These are phyloP conservation scores for Trichoderma sp. DNA, from an alignment of 2,329 filamentous ascomycete genomes.

Conservation along the genomic window DNA sequence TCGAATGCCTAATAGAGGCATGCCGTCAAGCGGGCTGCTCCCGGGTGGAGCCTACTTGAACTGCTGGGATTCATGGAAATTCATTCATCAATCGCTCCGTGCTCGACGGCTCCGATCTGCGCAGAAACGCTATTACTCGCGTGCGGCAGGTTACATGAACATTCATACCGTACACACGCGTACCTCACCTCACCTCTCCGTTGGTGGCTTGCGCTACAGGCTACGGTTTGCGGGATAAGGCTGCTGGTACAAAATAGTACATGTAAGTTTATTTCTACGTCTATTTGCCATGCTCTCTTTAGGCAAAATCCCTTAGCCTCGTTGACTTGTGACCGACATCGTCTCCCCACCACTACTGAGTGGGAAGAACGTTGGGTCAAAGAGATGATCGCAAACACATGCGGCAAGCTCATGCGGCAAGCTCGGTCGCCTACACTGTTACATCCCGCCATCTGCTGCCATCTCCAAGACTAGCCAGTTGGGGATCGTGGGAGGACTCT, in stretches of 20 bases:
- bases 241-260: background rate
- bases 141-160: background rate
- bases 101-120: background rate
- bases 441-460: slow-evolving; percentile 23
- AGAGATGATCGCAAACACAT: background rate
- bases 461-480: slow-evolving; percentile 61
- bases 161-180: background rate
- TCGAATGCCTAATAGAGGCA: background rate
- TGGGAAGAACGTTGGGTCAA: background rate
- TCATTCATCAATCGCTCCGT: slow-evolving; percentile 17
- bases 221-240: background rate
- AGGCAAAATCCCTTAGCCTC: background rate
- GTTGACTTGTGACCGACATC: background rate
- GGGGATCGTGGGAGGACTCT: slow-evolving; percentile 57
- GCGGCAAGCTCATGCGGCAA: slow-evolving; percentile 3
- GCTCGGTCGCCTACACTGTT: background rate
- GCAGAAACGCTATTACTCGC: background rate
- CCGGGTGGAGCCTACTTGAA: slow-evolving; percentile 8
- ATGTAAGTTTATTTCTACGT: background rate
- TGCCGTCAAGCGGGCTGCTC: background rate
- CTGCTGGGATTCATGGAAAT: slow-evolving; percentile 31
- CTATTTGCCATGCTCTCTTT: background rate
- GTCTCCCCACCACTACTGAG: background rate
- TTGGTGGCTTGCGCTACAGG: background rate
- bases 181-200: background rate